Evolutionary conservation across 1,284 basidiomycete species (phyloP).

Genomic region (Pseudozyma tsukubaensis): DNA sequence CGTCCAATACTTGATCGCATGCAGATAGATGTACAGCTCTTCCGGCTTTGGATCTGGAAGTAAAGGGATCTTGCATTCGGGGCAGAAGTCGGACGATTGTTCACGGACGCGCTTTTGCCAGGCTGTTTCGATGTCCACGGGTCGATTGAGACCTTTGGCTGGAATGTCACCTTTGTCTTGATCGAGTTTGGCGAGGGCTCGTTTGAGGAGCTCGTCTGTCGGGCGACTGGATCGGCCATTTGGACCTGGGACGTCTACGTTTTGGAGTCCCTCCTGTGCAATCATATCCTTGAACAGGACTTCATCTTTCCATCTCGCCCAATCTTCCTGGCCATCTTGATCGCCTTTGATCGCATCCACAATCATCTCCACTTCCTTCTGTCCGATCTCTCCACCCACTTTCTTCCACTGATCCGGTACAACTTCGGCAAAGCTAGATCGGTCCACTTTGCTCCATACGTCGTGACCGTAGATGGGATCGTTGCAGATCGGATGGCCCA

Average conservation of each 20-base stretch:
- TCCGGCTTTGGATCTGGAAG: conserved; percentile 62
- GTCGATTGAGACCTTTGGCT: conserved; percentile 40
- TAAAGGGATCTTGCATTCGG: conserved; percentile 63
- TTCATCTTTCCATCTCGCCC: conserved; percentile 67
- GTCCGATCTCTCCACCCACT: conserved; percentile 60
- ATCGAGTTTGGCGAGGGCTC: conserved; percentile 39
- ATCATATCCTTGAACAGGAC: conserved; percentile 63
- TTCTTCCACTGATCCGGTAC: conserved; percentile 61
- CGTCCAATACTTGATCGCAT: conserved; percentile 68
- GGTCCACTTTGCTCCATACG: conserved; percentile 63
- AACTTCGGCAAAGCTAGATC: conserved; percentile 48
- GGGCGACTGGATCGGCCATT: conserved; percentile 56
- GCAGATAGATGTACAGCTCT: conserved; percentile 67
- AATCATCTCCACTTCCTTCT: conserved; percentile 60
- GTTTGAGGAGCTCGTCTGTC: conserved; percentile 37
- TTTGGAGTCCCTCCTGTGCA: conserved; percentile 55
- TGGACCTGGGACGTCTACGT: conserved; percentile 57
- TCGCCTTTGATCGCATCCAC: conserved; percentile 64
- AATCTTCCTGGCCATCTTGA: conserved; percentile 66
- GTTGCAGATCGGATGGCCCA: conserved; percentile 88
- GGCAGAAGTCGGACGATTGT: conserved; percentile 53
- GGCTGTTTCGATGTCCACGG: conserved; percentile 44
- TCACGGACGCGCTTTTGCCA: conserved; percentile 48
- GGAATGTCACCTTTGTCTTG: conserved; percentile 33
- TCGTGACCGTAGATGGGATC: conserved; percentile 69